Base-by-base conservation (phyloP, 805 yeast genomes). In the Ogataea degrootiae region DNA sequence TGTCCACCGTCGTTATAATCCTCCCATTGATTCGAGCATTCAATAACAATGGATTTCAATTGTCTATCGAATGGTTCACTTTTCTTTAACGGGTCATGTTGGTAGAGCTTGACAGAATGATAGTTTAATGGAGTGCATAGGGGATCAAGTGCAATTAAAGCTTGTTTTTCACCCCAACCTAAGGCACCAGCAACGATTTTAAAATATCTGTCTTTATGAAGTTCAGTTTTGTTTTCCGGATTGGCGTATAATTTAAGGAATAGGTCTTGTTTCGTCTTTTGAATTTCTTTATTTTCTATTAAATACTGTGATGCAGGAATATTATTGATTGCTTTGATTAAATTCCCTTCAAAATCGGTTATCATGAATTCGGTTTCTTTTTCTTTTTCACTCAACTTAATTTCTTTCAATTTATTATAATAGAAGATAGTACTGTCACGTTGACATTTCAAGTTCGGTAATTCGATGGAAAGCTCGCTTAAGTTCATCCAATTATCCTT, bases 141-240 rank as follows among this genome's bases (percentile, higher is more conserved):
- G 1, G 87, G 83, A 29, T 84, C 84, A 12, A 84, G 60, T 1
- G 80, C 90, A n/a, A 84, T 69, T 60, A 81, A 77, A 34, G 77
- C 77, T 2, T 85, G 81, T 47, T 83, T 77, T 29, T 82, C 78
- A 1, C 88, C 87, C 89, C 89, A 84, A 2, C 83, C 82, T 2
- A 88, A 85, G 2, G 90, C 90, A 4, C 90, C 90, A 5, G 87
- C 90, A 34, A 80, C 71, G 19, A 84, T 81, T 57, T 77, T 76
- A 60, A 67, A 76, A 45, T 73, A 67, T 45, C 60, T 56, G 4
- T 63, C 57, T 36, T 46, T 51, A 45, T 56, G 44, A 3, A 45
- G 37, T 3, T 41, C 35, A 35, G 12, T 6, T 0, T 22, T 37
- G 15, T 22, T 42, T 19, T 38, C 19, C 4, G 34, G 37, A 2